These are phyloP conservation scores for Arachis monticola DNA, from an alignment of 331 rosid genomes.

Conservation along the genomic window DNA sequence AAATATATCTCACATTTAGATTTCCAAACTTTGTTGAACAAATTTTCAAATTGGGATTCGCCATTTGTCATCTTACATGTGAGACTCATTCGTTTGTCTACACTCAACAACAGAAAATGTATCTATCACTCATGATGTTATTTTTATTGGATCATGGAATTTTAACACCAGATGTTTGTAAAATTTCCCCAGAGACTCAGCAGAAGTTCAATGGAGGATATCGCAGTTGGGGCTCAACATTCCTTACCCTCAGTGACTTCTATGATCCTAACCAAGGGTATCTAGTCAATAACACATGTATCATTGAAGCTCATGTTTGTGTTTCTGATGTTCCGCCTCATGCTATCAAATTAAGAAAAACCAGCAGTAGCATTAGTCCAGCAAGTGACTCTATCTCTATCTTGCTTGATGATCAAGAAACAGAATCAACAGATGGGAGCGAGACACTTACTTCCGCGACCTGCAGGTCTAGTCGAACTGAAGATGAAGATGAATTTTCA, in stretches of 20 bases:
- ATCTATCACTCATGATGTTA: no score
- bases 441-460: neutral
- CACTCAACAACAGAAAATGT: no score
- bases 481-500: constrained; percentile 16
- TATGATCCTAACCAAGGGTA: constrained; percentile 64
- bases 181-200: constrained; percentile 57
- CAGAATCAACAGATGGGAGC: neutral
- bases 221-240: constrained; percentile 80
- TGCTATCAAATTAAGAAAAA: neutral
- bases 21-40: neutral
- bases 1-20: neutral
- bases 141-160: neutral
- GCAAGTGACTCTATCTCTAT: neutral
- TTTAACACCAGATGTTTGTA: neutral
- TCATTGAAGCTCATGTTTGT: constrained; percentile 68
- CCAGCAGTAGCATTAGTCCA: neutral
- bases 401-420: constrained; percentile 27
- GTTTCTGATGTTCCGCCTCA: constrained; percentile 49
- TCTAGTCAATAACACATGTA: constrained; percentile 61
- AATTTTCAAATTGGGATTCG: no score
- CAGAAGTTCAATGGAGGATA: constrained; percentile 78
- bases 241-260: constrained; percentile 65
- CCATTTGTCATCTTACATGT: no score
- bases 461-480: constrained; percentile 21
- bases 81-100: no score